Base-by-base conservation (phyloP, 257 asterid species). In the Scutellaria baicalensis region DNA sequence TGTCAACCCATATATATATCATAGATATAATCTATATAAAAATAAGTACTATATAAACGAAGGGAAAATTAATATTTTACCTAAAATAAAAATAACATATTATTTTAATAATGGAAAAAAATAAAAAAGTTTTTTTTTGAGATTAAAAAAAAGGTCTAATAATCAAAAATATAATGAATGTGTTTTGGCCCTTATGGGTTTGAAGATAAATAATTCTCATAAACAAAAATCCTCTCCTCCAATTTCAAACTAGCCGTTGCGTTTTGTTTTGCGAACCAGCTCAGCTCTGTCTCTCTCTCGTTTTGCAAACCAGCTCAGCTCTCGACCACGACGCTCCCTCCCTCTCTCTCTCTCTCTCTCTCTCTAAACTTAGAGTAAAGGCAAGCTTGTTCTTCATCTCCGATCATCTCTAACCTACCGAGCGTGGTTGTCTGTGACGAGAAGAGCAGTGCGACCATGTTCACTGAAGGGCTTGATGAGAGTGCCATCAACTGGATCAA, bases 401-500 rank as follows among this genome's bases (percentile, higher is more conserved):
- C 44, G 5, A 40, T 18, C 66, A 40, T 71, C 36, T 64, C 38
- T 40, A 69, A 16, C 62, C 9, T 13, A 39, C 70, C 23, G 18
- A 18, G 62, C 42, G 59, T 73, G 47, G 58, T 55, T 27, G 31
- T 49, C 64, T 14, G 69, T 35, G 50, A 45, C 73, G 40, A 64
- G 52, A 33, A 48, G 21, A 45, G 50, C 21, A 36, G 23, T 1
- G 16, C 56, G 11, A 55, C 58, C 27, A 89, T 91, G 99, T 93
- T 93, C 48, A 93, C 99, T 13, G 97, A 93, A 72, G 99, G 99
- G 23, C 80, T 93, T 3, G 99, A 93, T 45, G 96, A 86, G 70
- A 87, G 78, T 49, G 97, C 99, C 31, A 87, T 93, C 77, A 81
- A 81, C 50, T 93, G 99, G 99, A 78, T 93, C 84, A 87, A 91